Evolutionary conservation across 495 filamentous ascomycete species (phyloP).

Genomic region (Penicillium cosmopolitanum): DNA sequence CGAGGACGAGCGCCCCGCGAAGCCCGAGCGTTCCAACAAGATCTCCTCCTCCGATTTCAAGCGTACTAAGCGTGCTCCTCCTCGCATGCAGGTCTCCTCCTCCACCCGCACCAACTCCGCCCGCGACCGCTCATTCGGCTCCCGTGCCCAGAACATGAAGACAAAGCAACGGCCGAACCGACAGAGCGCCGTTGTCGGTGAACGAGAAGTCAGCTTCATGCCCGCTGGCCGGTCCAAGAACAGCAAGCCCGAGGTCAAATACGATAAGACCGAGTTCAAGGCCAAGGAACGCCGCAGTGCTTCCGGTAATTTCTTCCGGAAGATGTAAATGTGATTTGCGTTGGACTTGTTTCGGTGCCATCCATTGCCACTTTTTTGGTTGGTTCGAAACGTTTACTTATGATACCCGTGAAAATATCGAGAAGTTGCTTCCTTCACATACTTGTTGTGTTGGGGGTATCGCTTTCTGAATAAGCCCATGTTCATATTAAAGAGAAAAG

Average conservation of each 20-base stretch:
- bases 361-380: not conserved
- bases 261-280: slow-evolving; percentile 35
- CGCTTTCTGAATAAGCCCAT: slow-evolving; percentile 1
- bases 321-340: slow-evolving; percentile 43
- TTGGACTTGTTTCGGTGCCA: slow-evolving; percentile 3
- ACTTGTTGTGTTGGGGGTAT: not conserved
- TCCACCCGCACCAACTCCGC: slow-evolving; percentile 46
- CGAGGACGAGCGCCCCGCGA: slow-evolving; percentile 26
- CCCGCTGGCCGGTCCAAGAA: slow-evolving; percentile 62
- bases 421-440: not conserved
- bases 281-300: slow-evolving; percentile 55
- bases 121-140: slow-evolving; percentile 69
- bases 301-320: slow-evolving; percentile 56
- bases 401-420: slow-evolving; percentile 10
- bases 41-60: slow-evolving; percentile 61
- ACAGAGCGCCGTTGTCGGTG: slow-evolving; percentile 69
- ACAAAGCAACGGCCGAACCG: slow-evolving; percentile 49
- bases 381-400: not conserved
- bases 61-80: slow-evolving; percentile 54
- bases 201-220: slow-evolving; percentile 84
- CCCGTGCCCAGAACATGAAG: slow-evolving; percentile 60
- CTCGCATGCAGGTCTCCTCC: slow-evolving; percentile 62
- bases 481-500: slow-evolving; percentile 7
- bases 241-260: slow-evolving; percentile 33
- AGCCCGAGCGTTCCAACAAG: slow-evolving; percentile 49